Base-by-base conservation (phyloP, 2,329 filamentous ascomycete genomes). In the Ophiobolus disseminans region DNA sequence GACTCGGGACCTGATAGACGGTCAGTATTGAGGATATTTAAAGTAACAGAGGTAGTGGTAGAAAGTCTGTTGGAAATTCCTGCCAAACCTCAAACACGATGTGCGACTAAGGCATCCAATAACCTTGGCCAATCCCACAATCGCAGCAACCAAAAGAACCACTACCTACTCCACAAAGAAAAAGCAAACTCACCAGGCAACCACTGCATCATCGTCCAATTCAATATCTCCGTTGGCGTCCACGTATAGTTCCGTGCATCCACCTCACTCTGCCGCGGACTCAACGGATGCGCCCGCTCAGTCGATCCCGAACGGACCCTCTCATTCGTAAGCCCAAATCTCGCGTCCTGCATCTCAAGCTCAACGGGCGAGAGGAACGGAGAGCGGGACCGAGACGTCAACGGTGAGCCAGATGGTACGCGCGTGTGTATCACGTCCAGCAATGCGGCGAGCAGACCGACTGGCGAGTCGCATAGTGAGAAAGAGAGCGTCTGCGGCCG, bases 201-300 rank as follows among this genome's bases (percentile, higher is more conserved):
- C 86, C 86, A 89, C 17, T 84, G 81, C 21, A 88, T 71, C 64
- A 68, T 68, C 1, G 60, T 63, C 54, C 62, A 66, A 19, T 82
- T 83, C 48, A 89, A 76, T 19, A 88, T 75, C 45, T 87, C 82
- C 1, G 70, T 73, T 4, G 69, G 66, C 8, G 34, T 32, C 42
- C 47, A 50, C 5, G 37, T 45, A 13, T 50, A 45, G n/a, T 41
- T 32, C 3, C 41, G 19, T 16, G 31, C 37, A 16, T 50, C 37
- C 17, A 37, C 9, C 26, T 64, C 63, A 39, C 48, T 57, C 7
- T 62, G 43, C 6, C 39, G 47, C 9, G 53, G 48, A 16, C 42
- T 57, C 11, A 53, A 14, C 7, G 53, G 40, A 14, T 51, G 22
- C 20, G 34, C 36, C 3, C 38, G 11, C 31, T 48, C 45, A 0